Conservation (phyloP, 495 filamentous ascomycete genomes). For the Cudoniella acicularis region DNA sequence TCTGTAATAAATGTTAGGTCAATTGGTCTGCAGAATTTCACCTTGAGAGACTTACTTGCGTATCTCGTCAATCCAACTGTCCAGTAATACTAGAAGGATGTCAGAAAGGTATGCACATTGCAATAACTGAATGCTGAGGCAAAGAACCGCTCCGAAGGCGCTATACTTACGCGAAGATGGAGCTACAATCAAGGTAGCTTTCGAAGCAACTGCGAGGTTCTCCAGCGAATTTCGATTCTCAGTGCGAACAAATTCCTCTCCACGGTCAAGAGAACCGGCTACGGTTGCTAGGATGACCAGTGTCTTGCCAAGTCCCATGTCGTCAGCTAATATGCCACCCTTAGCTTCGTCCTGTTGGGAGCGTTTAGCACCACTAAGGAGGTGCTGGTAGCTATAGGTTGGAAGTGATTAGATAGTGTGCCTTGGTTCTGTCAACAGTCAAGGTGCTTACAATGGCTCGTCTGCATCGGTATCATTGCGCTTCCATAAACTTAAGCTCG, state of each 20-base stretch:
- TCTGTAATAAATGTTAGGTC: not conserved
- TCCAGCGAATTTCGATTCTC: not conserved
- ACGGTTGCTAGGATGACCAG: constrained; percentile 79
- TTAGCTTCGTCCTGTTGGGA: not conserved
- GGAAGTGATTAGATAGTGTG: not conserved
- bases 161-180: constrained; percentile 36
- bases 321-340: constrained; percentile 82
- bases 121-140: not conserved
- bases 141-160: not conserved
- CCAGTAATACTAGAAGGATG: not conserved
- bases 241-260: not conserved
- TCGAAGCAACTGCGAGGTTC: constrained; percentile 34
- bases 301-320: constrained; percentile 91
- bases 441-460: not conserved
- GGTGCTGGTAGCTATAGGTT: constrained; percentile 1
- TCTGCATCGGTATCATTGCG: not conserved
- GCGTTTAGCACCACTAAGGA: not conserved
- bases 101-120: not conserved
- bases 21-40: not conserved
- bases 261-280: constrained; percentile 24
- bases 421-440: not conserved
- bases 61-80: not conserved
- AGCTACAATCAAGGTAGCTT: constrained; percentile 70
- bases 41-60: not conserved
- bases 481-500: not conserved